These are phyloP conservation scores for Hericium rajendrae DNA, from an alignment of 768 basidiomycete genomes.

Conservation along the genomic window DNA sequence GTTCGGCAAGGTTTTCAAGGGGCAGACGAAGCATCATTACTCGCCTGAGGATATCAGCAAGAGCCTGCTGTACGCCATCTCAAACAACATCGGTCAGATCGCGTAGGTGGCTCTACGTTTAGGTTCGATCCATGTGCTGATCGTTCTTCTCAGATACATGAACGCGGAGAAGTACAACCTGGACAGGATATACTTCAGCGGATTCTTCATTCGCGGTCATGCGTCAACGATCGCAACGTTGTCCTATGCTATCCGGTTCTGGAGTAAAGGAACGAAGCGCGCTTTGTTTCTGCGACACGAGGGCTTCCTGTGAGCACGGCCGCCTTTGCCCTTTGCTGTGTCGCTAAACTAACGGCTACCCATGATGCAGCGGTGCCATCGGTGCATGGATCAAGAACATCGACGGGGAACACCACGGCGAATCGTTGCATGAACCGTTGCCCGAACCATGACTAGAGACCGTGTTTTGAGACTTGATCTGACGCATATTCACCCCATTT, in stretches of 20 bases:
- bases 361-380: constrained; percentile 62
- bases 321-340: background rate
- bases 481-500: background rate
- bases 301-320: constrained; percentile 77
- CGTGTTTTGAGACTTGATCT: too few species aligned
- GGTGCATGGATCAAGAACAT: constrained; percentile 99
- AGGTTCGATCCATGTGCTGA: background rate
- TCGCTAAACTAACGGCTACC: constrained; percentile 6
- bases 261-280: constrained; percentile 96
- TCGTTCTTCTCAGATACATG: constrained; percentile 70
- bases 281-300: constrained; percentile 96
- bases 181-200: constrained; percentile 97
- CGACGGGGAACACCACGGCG: constrained; percentile 28
- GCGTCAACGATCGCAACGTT: constrained; percentile 94
- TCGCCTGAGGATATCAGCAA: constrained; percentile 89
- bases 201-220: constrained; percentile 97
- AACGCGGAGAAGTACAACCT: constrained; percentile 98
- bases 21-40: constrained; percentile 68
- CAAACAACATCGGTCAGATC: constrained; percentile 99
- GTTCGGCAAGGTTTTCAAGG: constrained; percentile 97
- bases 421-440: background rate
- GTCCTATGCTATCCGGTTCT: constrained; percentile 98
- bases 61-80: constrained; percentile 90
- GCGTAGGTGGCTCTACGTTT: constrained; percentile 58
- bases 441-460: too few species aligned